A percentile compares a stretch with the other conserved stretches of the same genome.
Evolutionary conservation across 1,284 basidiomycete species (phyloP).

Genomic region (Coniferiporia sulphurascens): DNA sequence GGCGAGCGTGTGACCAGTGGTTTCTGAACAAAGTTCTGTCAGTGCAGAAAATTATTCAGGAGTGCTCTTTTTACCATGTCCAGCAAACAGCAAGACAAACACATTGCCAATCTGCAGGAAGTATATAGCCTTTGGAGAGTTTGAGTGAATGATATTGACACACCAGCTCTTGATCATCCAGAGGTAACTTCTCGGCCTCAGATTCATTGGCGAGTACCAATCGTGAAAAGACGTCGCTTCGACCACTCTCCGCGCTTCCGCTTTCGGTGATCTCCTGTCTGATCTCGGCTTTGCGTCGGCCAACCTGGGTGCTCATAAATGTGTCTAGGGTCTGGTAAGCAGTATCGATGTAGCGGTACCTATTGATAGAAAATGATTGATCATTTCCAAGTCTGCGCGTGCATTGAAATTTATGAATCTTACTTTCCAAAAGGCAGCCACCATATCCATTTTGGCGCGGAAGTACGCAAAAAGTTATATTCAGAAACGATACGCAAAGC

Average conservation of each 20-base stretch:
- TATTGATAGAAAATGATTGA: conserved; percentile 2
- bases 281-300: conserved; percentile 33
- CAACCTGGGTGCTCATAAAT: conserved; percentile 40
- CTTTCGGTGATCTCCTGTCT: conserved; percentile 19
- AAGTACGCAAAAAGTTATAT: conserved; percentile 25
- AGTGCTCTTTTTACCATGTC: conserved; percentile 38
- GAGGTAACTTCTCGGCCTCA: conserved; percentile 36
- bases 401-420: conserved; percentile 6
- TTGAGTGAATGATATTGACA: background rate
- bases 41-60: background rate
- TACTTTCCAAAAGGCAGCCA: conserved; percentile 40
- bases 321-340: conserved; percentile 28
- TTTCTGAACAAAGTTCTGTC: conserved; percentile 34
- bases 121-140: background rate
- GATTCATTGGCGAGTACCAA: conserved; percentile 47
- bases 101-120: conserved; percentile 45
- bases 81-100: conserved; percentile 49
- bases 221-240: conserved; percentile 41
- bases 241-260: conserved; percentile 14
- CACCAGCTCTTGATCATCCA: conserved; percentile 48
- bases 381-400: background rate
- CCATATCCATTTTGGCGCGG: conserved; percentile 39
- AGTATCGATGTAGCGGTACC: conserved; percentile 25
- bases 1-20: conserved; percentile 44
- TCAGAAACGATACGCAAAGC: conserved; percentile 37